These are phyloP conservation scores for Oidium heveae DNA, from an alignment of 2,329 filamentous ascomycete genomes.

Conservation along the genomic window DNA sequence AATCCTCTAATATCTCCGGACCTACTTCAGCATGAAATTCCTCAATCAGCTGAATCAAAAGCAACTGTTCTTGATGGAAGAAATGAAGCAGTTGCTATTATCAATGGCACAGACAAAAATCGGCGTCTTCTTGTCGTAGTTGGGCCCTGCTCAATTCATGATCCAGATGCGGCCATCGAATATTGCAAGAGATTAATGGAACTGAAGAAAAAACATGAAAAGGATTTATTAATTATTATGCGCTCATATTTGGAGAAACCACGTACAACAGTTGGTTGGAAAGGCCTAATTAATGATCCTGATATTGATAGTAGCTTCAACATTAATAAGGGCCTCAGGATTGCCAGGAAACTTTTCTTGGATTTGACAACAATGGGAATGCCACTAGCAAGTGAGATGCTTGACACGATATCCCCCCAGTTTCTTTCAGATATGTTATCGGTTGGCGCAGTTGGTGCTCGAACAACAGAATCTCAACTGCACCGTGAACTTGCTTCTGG, in stretches of 20 bases:
- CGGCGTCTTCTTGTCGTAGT: conserved; percentile 49
- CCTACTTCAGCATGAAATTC: conserved; percentile 83
- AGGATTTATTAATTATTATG: conserved; percentile 89
- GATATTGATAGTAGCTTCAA: conserved; percentile 97
- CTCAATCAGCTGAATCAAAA: conserved; percentile 20
- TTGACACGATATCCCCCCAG: conserved; percentile 94
- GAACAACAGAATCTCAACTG: conserved; percentile 88
- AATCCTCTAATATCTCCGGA: conserved; percentile 84
- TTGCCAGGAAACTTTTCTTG: conserved; percentile 74
- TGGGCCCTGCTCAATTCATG: conserved; percentile 92
- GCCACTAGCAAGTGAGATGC: conserved; percentile 92
- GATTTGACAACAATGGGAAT: conserved; percentile 80
- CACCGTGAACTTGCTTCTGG: conserved; percentile 90
- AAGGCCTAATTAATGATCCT: conserved; percentile 94
- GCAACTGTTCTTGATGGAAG: conserved; percentile 33
- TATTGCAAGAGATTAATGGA: conserved; percentile 70
- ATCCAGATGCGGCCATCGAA: conserved; percentile 67
- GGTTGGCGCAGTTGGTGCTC: conserved; percentile 80
- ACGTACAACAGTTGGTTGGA: conserved; percentile 93
- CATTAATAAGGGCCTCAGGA: conserved; percentile 87
- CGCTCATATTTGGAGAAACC: conserved; percentile 97
- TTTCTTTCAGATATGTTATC: conserved; percentile 92
- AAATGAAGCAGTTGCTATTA: conserved; percentile 39
- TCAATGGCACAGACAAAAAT: conserved; percentile 33
- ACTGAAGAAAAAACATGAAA: conserved; percentile 66